Evolutionary conservation across 306 rosid genomes (phyloP).

Genomic region (Luffa aegyptiaca): DNA sequence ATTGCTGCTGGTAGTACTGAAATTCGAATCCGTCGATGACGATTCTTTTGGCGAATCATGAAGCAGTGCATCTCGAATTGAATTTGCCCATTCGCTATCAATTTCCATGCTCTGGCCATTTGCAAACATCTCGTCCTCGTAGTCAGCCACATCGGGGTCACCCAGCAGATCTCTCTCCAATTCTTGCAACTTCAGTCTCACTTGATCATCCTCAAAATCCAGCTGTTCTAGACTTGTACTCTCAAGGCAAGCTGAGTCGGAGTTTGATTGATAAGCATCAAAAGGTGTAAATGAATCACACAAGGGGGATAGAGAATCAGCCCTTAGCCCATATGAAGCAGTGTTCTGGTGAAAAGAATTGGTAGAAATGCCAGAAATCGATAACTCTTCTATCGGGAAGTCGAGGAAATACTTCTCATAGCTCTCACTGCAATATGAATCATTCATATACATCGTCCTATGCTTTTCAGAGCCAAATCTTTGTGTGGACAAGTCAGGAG

Average conservation of each 20-base stretch:
- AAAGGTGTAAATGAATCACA: slow-evolving; percentile 1
- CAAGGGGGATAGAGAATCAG: slow-evolving; percentile 24
- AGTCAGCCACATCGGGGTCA: slow-evolving; percentile 49
- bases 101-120: slow-evolving; percentile 64
- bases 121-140: slow-evolving; percentile 16
- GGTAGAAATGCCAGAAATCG: slow-evolving; percentile 41
- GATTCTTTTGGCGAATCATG: slow-evolving; percentile 71
- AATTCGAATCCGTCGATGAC: slow-evolving; percentile 51
- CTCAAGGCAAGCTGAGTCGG: slow-evolving; percentile 45
- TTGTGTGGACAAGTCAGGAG: slow-evolving; percentile 43
- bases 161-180: slow-evolving; percentile 77
- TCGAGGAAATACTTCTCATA: slow-evolving; percentile 72
- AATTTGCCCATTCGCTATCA: slow-evolving; percentile 65
- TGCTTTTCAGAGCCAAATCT: slow-evolving; percentile 35
- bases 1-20: slow-evolving; percentile 48
- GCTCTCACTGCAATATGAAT: slow-evolving; percentile 55
- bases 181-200: slow-evolving; percentile 77
- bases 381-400: slow-evolving; percentile 57
- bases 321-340: slow-evolving; percentile 22
- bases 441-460: slow-evolving; percentile 32
- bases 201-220: slow-evolving; percentile 35
- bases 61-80: slow-evolving; percentile 32
- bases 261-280: slow-evolving; percentile 28
- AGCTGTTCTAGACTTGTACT: slow-evolving; percentile 37
- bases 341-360: slow-evolving; percentile 39